A percentile compares a stretch with the other conserved stretches of the same genome.
phyloP scores from a whole-genome alignment of 495 filamentous ascomycete species.

The Hypomontagnella monticulosa region DNA sequence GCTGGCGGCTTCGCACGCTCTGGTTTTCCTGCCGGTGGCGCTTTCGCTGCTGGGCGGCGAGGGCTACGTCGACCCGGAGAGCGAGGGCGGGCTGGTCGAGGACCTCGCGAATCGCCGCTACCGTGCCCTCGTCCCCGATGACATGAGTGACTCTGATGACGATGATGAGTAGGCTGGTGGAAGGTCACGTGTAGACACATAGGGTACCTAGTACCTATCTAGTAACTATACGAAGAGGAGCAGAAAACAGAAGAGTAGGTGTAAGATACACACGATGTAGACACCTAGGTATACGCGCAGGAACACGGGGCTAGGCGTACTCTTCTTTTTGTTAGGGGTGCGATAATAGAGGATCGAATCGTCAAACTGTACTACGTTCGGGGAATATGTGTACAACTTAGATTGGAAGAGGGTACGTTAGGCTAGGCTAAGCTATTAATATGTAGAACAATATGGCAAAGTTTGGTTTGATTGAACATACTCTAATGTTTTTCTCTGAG shows the following conservation, averaged over 20 bases:
- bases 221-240: neutral
- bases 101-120: conserved; percentile 69
- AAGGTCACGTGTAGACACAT: too few relatives aligned
- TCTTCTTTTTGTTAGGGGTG: too few relatives aligned
- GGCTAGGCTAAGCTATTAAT: conserved; percentile 2
- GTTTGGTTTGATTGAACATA: neutral
- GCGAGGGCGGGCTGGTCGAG: conserved; percentile 84
- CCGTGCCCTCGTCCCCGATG: conserved; percentile 55
- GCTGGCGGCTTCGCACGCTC: conserved; percentile 87
- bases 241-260: neutral
- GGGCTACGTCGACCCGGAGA: conserved; percentile 86
- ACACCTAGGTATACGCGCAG: too few relatives aligned
- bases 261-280: neutral
- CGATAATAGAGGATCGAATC: conserved; percentile 1
- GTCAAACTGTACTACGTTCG: conserved; percentile 19
- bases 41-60: conserved; percentile 87
- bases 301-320: too few relatives aligned
- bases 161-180: conserved; percentile 40
- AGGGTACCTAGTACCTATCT: too few relatives aligned
- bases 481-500: neutral
- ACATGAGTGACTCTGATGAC: conserved; percentile 52
- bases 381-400: neutral
- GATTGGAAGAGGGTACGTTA: too few relatives aligned
- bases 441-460: conserved; percentile 18
- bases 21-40: conserved; percentile 91